A percentile compares a stretch with the other conserved stretches of the same genome.
Conservation (phyloP, 345 rosid species). For the Euphorbia tirucalli region DNA sequence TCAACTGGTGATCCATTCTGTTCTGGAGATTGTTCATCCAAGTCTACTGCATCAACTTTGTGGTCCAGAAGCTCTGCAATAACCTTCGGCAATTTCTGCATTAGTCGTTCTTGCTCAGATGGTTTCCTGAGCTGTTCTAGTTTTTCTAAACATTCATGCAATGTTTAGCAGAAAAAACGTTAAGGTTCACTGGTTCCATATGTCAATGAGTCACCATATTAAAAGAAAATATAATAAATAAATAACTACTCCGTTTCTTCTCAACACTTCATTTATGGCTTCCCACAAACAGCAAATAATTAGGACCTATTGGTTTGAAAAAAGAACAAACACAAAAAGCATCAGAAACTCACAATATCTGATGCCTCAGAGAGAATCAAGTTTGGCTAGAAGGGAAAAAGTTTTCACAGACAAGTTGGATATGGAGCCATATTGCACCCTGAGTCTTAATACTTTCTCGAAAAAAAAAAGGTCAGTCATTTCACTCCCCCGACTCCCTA, state of each 20-base stretch:
- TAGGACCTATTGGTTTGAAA: too few relatives aligned
- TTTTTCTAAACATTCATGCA: conserved; percentile 21
- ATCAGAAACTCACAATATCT: not conserved
- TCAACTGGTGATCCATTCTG: not conserved
- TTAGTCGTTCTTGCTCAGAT: conserved; percentile 24
- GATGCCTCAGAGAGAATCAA: not conserved
- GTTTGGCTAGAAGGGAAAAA: not conserved
- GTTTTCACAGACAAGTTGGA: not conserved
- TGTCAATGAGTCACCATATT: too few relatives aligned
- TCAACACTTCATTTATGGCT: too few relatives aligned
- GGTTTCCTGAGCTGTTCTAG: conserved; percentile 28
- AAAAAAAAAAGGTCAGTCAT: too few relatives aligned
- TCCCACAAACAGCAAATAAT: not conserved
- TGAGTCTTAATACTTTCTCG: not conserved
- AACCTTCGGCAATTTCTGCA: conserved; percentile 16
- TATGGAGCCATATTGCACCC: not conserved
- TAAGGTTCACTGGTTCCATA: conserved; percentile 17
- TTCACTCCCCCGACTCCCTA: too few relatives aligned
- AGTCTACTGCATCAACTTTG: not conserved
- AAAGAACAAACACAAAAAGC: too few relatives aligned
- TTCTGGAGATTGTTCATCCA: not conserved
- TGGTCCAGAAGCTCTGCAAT: conserved; percentile 9
- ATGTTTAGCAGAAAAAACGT: conserved; percentile 14
- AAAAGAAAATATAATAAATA: too few relatives aligned
- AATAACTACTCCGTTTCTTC: too few relatives aligned